These are phyloP conservation scores for Pestalotiopsis sp. DNA, from an alignment of 2,329 filamentous ascomycete genomes.

Conservation along the genomic window DNA sequence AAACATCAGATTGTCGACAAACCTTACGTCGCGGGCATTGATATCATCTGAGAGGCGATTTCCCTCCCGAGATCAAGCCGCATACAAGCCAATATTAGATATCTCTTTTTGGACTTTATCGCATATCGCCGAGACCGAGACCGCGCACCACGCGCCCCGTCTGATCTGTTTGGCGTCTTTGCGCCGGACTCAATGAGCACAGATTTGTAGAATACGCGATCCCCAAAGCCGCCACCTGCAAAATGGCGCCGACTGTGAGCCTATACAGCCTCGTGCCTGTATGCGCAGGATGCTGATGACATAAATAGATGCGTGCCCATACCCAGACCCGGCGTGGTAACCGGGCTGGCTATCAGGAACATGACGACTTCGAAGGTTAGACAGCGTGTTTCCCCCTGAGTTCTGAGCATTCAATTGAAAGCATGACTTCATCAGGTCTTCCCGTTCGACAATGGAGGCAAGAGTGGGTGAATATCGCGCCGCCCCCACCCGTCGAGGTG, in stretches of 20 bases:
- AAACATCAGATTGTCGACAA: background rate
- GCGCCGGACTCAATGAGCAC: slow-evolving; percentile 1
- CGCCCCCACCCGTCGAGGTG: slow-evolving; percentile 66
- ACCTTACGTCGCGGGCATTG: background rate
- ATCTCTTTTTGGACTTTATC: background rate
- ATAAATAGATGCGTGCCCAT: slow-evolving; percentile 30
- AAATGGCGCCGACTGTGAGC: slow-evolving; percentile 13
- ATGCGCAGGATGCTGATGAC: background rate
- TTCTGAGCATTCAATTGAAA: slow-evolving; percentile 31
- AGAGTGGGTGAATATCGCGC: slow-evolving; percentile 68
- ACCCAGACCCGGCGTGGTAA: slow-evolving; percentile 59
- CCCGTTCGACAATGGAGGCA: slow-evolving; percentile 91
- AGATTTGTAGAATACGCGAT: background rate
- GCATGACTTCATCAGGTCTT: slow-evolving; percentile 55
- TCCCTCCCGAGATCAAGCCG: background rate
- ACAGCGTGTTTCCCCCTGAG: background rate
- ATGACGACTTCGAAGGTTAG: slow-evolving; percentile 64
- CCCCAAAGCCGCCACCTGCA: background rate
- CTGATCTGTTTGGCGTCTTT: background rate
- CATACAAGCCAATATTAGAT: background rate
- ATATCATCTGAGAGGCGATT: background rate
- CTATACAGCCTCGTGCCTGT: background rate
- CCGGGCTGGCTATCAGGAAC: slow-evolving; percentile 58
- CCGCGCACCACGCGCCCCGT: background rate
- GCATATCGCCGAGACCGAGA: background rate